phyloP scores from a whole-genome alignment of 31 red algal genomes.

The Asparagopsis taxiformis region DNA sequence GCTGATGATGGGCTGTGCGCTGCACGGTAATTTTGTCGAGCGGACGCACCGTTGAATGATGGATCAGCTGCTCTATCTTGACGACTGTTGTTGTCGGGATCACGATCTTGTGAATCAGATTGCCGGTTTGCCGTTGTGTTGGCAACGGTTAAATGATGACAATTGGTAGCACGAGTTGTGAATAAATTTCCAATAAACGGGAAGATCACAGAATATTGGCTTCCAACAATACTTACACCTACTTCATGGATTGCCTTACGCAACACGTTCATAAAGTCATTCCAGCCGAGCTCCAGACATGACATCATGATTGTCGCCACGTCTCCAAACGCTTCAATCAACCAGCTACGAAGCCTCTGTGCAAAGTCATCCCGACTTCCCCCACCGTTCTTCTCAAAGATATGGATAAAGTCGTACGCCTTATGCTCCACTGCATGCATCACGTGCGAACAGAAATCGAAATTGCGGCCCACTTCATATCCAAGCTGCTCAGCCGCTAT shows the following conservation, averaged over 20 bases:
- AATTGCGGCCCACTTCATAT: background rate
- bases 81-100: too few species aligned
- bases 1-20: too few species aligned
- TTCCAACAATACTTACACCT: conserved; percentile 8
- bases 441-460: conserved; percentile 15
- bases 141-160: conserved; percentile 1
- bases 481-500: conserved; percentile 1
- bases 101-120: too few species aligned
- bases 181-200: conserved; percentile 40
- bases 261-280: background rate
- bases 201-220: conserved; percentile 16
- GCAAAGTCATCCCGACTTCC: background rate
- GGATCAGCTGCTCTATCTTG: too few species aligned
- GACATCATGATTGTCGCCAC: background rate
- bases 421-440: conserved; percentile 15
- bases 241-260: conserved; percentile 11
- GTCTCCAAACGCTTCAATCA: background rate
- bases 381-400: background rate
- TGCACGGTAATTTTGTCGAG: too few species aligned
- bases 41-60: too few species aligned
- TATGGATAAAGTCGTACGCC: background rate
- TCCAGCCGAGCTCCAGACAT: conserved; percentile 5
- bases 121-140: too few species aligned
- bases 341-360: conserved; percentile 4
- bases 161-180: conserved; percentile 5